Conservation (phyloP, 2,329 filamentous ascomycete species). For the Clonostachys chloroleuca region DNA sequence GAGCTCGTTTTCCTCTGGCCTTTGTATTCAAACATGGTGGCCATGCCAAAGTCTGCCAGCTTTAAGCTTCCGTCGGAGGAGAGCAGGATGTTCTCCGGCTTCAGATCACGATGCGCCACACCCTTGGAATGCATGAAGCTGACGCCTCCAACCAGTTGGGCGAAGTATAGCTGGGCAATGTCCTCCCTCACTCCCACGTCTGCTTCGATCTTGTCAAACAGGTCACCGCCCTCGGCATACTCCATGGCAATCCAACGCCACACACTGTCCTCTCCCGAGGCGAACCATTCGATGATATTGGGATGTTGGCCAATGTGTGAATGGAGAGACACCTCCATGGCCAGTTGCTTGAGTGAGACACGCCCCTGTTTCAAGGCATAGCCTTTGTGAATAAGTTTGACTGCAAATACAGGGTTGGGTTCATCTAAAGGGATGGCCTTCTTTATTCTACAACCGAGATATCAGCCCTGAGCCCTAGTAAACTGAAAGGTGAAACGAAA, state of each 20-base stretch:
- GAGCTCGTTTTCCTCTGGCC: slow-evolving; percentile 76
- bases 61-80: slow-evolving; percentile 84
- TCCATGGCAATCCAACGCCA: slow-evolving; percentile 99
- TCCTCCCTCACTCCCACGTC: slow-evolving; percentile 93
- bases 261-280: slow-evolving; percentile 74
- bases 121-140: slow-evolving; percentile 96
- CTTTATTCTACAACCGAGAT: slow-evolving; percentile 62
- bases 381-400: slow-evolving; percentile 98
- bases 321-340: slow-evolving; percentile 89
- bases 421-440: slow-evolving; percentile 77
- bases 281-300: slow-evolving; percentile 92
- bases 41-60: slow-evolving; percentile 93
- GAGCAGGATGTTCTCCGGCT: slow-evolving; percentile 93
- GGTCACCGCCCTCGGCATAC: slow-evolving; percentile 86
- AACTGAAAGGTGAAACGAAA: background rate
- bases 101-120: slow-evolving; percentile 86
- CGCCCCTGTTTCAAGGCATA: slow-evolving; percentile 88
- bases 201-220: slow-evolving; percentile 99
- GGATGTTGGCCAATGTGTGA: slow-evolving; percentile 82
- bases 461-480: background rate
- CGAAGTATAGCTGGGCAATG: slow-evolving; percentile 94
- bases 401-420: slow-evolving; percentile 78
- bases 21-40: slow-evolving; percentile 88
- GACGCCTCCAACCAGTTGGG: slow-evolving; percentile 84
- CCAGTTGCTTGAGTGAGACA: slow-evolving; percentile 82